A percentile compares a stretch with the other conserved stretches of the same genome.
These are phyloP conservation scores for Blastomyces silverae DNA, from an alignment of 2,329 filamentous ascomycete species.

Conservation along the genomic window DNA sequence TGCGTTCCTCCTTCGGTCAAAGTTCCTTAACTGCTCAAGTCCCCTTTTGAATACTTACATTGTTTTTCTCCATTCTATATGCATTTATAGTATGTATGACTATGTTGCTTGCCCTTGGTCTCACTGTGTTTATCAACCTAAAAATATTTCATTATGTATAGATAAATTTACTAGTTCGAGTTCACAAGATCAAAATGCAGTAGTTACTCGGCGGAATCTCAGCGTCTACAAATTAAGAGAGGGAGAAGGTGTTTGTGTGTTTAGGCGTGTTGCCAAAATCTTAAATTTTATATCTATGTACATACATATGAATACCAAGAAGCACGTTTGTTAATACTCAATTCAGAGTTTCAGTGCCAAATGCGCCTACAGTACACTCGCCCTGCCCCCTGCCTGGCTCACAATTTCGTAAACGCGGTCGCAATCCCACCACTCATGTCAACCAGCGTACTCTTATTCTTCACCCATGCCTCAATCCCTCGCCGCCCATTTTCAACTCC, in stretches of 20 bases:
- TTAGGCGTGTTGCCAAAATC: background rate
- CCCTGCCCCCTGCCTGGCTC: constrained; percentile 21
- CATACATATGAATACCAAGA: too few species aligned
- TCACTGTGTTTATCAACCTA: background rate
- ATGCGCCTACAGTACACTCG: background rate
- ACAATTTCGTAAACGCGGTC: constrained; percentile 68
- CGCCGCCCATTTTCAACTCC: constrained; percentile 78
- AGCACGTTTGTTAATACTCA: background rate
- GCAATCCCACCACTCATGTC: constrained; percentile 67
- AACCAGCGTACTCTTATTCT: constrained; percentile 81
- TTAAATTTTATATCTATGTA: background rate
- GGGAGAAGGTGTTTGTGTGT: background rate
- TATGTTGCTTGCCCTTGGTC: too few species aligned
- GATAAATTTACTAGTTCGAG: background rate
- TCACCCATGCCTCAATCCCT: constrained; percentile 73
- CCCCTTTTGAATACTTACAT: background rate
- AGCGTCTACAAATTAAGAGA: too few species aligned
- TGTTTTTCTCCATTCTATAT: background rate
- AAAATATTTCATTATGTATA: background rate
- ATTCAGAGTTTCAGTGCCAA: background rate
- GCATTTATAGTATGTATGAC: constrained; percentile 1
- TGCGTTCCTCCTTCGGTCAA: background rate
- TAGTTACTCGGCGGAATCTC: background rate
- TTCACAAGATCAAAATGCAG: background rate
- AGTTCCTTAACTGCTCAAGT: background rate